A percentile compares a stretch with the other conserved stretches of the same genome.
These are phyloP conservation scores for Penicillium cinerascens DNA, from an alignment of 495 filamentous ascomycete species.

Conservation along the genomic window DNA sequence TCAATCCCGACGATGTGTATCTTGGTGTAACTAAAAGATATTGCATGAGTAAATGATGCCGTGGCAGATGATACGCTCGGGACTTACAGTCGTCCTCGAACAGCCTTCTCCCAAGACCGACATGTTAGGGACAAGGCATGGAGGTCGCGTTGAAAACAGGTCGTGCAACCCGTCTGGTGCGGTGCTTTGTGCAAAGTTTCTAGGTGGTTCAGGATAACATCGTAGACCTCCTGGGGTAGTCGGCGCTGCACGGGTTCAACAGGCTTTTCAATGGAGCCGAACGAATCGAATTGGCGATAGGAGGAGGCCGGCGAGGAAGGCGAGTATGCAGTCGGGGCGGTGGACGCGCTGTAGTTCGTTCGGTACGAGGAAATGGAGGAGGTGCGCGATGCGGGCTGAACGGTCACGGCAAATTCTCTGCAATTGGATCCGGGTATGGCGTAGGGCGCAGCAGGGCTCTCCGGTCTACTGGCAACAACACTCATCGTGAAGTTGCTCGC, in stretches of 20 bases:
- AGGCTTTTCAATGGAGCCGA: constrained; percentile 26
- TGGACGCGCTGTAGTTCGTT: constrained; percentile 39
- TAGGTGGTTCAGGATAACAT: constrained; percentile 52
- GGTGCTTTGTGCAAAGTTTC: constrained; percentile 45
- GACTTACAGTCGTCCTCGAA: constrained; percentile 60
- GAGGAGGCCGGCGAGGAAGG: constrained; percentile 36
- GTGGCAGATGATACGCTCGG: background rate
- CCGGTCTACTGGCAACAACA: constrained; percentile 43
- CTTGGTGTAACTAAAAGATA: constrained; percentile 55
- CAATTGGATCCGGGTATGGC: constrained; percentile 20
- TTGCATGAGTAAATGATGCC: constrained; percentile 10
- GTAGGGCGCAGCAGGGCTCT: constrained; percentile 33
- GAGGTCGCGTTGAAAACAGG: constrained; percentile 76
- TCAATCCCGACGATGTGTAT: constrained; percentile 69
- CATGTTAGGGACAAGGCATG: constrained; percentile 63
- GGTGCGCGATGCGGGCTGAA: constrained; percentile 33
- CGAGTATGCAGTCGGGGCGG: constrained; percentile 38
- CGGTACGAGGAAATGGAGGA: constrained; percentile 44
- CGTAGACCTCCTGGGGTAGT: constrained; percentile 54
- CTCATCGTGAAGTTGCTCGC: constrained; percentile 34
- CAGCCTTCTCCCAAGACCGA: constrained; percentile 64
- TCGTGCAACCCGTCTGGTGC: constrained; percentile 55
- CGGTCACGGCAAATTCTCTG: constrained; percentile 28
- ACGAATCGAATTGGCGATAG: constrained; percentile 36
- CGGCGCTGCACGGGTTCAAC: constrained; percentile 45